These are phyloP conservation scores for Viola pubescens DNA, from an alignment of 441 rosid species.

Conservation along the genomic window DNA sequence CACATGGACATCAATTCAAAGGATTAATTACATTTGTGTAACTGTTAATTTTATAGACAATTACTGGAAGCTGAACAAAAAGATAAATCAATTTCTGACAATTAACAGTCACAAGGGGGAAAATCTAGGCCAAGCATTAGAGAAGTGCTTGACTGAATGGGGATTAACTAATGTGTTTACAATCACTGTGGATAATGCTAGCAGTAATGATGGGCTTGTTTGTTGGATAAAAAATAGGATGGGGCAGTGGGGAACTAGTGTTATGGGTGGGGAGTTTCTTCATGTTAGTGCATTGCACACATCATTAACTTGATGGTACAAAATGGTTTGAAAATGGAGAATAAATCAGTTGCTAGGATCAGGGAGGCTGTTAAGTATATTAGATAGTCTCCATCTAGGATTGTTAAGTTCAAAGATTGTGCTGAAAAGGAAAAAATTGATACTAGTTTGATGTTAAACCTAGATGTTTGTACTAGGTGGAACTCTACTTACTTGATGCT, in stretches of 20 bases:
- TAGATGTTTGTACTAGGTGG: conserved; percentile 13
- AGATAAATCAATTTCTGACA: too few species aligned
- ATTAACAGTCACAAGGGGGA: too few species aligned
- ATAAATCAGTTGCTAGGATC: neutral
- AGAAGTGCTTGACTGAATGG: conserved; percentile 1
- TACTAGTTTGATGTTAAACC: neutral
- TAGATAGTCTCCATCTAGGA: neutral
- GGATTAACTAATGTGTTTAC: conserved; percentile 6
- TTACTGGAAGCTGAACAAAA: too few species aligned
- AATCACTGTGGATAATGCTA: conserved; percentile 11
- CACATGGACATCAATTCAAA: neutral
- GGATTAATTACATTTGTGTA: neutral
- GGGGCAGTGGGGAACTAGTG: neutral
- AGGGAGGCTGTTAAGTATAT: conserved; percentile 7
- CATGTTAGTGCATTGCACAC: too few species aligned
- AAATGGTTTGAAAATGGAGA: neutral
- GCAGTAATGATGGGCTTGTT: neutral
- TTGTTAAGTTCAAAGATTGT: conserved; percentile 7
- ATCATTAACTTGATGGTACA: too few species aligned
- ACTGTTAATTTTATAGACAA: neutral
- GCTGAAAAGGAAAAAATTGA: conserved; percentile 1
- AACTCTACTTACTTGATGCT: conserved; percentile 13
- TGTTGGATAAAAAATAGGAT: conserved; percentile 1
- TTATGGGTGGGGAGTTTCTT: too few species aligned
- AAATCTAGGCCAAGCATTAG: neutral